Base-by-base conservation (phyloP, 129 eudicot genomes). In the Saposhnikovia divaricata region DNA sequence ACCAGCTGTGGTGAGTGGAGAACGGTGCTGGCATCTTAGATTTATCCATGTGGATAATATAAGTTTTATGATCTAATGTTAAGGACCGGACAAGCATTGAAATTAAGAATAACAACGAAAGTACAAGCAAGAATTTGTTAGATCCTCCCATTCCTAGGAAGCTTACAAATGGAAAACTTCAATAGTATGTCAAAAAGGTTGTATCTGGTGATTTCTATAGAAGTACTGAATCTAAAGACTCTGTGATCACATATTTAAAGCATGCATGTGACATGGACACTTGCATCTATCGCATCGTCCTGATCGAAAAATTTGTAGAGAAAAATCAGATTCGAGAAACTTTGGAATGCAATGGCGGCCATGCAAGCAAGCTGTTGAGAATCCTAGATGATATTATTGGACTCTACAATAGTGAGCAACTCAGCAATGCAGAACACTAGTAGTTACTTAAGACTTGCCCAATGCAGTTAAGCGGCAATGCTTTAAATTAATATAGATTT, bases 1-100 rank as follows among this genome's bases (percentile, higher is more conserved):
- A 86, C 91, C 91, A 88, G 19, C 37, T 77, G 47, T 86, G 87
- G 76, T 82, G 91, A 80, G 75, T 38, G 23, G 87, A 40, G 39
- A 76, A 88, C 28, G 86, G 84, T 39, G 87, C 63, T 72, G 91
- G 91, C 89, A 83, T 85, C 70, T 68, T 47, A 27, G 86, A 85
- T 77, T 83, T 85, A 82, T 50, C 57, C 8, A 50, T 50, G 57
- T 50, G 57, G 57, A 50, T 50, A 18, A 50, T 50, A 5, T 50
- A 88, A 40, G 91, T 66, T 79, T 11, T 50, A 16, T 50, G 23
- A 50, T 50, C 23, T 16, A 50, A 4, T 3, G 5, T 18, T 16
- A 18, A 16, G 23, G 57, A 50, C 2, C 7, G 1, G 7, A 50
- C 57, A 0, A 16, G 4, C 57, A 50, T 16, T 50, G 57, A 50